These are phyloP conservation scores for Coemansia sp. DNA, from an alignment of 192 early-diverging fungal genomes.

Conservation along the genomic window DNA sequence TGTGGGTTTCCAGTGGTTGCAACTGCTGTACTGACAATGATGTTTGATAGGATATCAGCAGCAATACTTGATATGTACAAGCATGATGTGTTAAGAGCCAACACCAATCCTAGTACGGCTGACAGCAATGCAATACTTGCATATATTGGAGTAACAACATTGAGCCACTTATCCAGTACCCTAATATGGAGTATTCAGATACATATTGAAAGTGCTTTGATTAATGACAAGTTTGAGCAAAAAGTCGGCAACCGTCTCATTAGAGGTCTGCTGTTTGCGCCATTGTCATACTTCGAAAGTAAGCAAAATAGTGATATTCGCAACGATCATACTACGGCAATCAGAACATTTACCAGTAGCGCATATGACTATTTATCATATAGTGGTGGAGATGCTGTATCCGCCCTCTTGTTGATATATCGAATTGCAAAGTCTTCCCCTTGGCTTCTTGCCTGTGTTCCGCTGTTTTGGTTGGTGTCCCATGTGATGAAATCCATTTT, in stretches of 20 bases:
- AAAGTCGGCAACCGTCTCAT: not conserved
- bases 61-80: no score
- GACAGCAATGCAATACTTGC: no score
- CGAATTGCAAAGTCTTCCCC: not conserved
- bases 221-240: not conserved
- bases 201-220: not conserved
- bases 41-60: no score
- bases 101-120: no score
- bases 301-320: not conserved
- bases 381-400: not conserved
- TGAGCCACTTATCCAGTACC: slow-evolving; percentile 26
- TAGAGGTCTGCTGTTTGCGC: slow-evolving; percentile 1
- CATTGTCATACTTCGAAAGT: slow-evolving; percentile 5
- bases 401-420: not conserved
- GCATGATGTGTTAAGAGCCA: no score
- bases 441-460: not conserved
- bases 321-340: not conserved
- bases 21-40: no score
- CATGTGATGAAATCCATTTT: not conserved
- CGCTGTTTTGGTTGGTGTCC: not conserved
- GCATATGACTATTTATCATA: not conserved
- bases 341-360: not conserved
- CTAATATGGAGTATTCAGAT: not conserved
- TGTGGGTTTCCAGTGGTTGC: no score
- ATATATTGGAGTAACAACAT: no score